Evolutionary conservation across 1,284 basidiomycete species (phyloP).

Genomic region (Singerocomus inundabilis): DNA sequence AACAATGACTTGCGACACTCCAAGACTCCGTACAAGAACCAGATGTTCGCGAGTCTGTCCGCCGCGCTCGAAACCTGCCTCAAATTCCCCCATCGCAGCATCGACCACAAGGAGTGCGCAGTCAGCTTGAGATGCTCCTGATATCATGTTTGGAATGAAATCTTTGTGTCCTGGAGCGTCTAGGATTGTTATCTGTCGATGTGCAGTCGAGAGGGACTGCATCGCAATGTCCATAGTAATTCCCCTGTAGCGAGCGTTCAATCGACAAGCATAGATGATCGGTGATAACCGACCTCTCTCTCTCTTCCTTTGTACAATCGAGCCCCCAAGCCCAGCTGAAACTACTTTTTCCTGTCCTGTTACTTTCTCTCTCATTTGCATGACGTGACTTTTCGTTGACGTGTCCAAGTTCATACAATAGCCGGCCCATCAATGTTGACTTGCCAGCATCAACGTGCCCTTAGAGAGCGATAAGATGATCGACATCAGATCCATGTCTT

Average conservation of each 20-base stretch:
- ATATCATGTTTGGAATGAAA: slow-evolving; percentile 99
- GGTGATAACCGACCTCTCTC: slow-evolving; percentile 69
- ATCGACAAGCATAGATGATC: slow-evolving; percentile 4
- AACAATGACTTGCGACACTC: slow-evolving; percentile 91
- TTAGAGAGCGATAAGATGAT: slow-evolving; percentile 12
- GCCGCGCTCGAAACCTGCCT: slow-evolving; percentile 90
- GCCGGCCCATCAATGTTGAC: slow-evolving; percentile 93
- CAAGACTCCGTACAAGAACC: slow-evolving; percentile 87
- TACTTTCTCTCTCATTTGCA: slow-evolving; percentile 89
- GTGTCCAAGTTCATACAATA: slow-evolving; percentile 90
- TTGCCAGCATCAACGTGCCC: slow-evolving; percentile 99
- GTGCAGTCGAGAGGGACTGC: slow-evolving; percentile 76
- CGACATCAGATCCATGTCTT: slow-evolving; percentile 2
- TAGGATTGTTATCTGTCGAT: slow-evolving; percentile 85
- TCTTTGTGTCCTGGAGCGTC: slow-evolving; percentile 98
- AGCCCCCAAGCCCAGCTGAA: slow-evolving; percentile 99
- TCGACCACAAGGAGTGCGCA: slow-evolving; percentile 96
- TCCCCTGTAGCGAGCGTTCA: slow-evolving; percentile 53
- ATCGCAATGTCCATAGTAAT: slow-evolving; percentile 98
- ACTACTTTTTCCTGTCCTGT: slow-evolving; percentile 88
- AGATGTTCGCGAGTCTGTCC: slow-evolving; percentile 98
- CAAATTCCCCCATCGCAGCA: slow-evolving; percentile 88
- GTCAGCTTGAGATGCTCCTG: slow-evolving; percentile 95
- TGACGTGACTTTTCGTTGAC: slow-evolving; percentile 83
- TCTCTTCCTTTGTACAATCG: slow-evolving; percentile 91